phyloP scores from a whole-genome alignment of 495 filamentous ascomycete genomes.

The Talaromyces ruber region DNA sequence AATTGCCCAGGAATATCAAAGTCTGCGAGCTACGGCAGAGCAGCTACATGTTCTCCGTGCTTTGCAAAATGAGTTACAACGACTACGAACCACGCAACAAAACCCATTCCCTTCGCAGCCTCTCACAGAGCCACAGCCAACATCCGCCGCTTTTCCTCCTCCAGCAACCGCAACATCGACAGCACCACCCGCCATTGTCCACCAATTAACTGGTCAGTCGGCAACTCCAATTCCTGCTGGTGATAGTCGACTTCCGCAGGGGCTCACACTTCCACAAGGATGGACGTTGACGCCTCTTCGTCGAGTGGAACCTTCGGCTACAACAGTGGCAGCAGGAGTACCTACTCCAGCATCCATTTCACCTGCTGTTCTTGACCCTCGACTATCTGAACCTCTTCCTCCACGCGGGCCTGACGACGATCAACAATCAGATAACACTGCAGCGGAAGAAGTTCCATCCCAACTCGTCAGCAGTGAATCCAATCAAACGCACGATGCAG shows the following conservation, averaged over 20 bases:
- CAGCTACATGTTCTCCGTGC: constrained; percentile 47
- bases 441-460: background rate
- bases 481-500: background rate
- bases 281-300: constrained; percentile 69
- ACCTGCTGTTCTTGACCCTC: constrained; percentile 2
- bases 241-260: constrained; percentile 61
- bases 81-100: constrained; percentile 42
- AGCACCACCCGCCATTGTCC: constrained; percentile 14
- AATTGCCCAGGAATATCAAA: constrained; percentile 54
- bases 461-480: background rate
- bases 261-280: constrained; percentile 62
- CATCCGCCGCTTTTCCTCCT: constrained; percentile 13
- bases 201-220: constrained; percentile 21
- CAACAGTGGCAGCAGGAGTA: constrained; percentile 2
- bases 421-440: constrained; percentile 1
- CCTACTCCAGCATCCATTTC: constrained; percentile 3
- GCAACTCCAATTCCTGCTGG: constrained; percentile 48
- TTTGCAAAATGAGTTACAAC: constrained; percentile 56
- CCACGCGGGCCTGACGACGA: background rate
- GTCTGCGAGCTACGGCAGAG: constrained; percentile 42
- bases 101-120: constrained; percentile 16
- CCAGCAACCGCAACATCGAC: constrained; percentile 12
- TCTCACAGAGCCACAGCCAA: constrained; percentile 8
- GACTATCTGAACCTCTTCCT: background rate
- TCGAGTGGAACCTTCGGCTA: constrained; percentile 24